These are phyloP conservation scores for Pythium diclinum DNA, from an alignment of 352 stramenopile genomes.

Conservation along the genomic window DNA sequence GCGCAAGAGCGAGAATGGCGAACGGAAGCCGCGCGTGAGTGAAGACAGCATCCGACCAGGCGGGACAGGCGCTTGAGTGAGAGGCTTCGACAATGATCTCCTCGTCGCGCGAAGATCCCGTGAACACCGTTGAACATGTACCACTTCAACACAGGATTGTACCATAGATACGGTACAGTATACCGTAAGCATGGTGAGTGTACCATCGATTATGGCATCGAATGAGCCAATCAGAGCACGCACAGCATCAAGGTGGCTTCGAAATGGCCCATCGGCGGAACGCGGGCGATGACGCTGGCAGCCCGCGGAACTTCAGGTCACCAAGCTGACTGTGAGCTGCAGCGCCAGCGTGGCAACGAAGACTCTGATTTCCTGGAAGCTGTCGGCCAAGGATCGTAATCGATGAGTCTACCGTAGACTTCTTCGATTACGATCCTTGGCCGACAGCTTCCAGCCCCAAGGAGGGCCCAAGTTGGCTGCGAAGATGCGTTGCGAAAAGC, in stretches of 20 bases:
- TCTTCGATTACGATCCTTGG: too few relatives aligned
- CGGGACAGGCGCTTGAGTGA: neutral
- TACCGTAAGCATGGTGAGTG: slow-evolving; percentile 10
- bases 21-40: neutral
- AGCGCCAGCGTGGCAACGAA: too few relatives aligned
- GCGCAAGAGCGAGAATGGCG: neutral
- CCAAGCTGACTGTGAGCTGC: too few relatives aligned
- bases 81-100: slow-evolving; percentile 22
- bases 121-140: neutral
- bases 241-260: too few relatives aligned
- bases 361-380: too few relatives aligned
- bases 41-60: slow-evolving; percentile 7
- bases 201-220: neutral
- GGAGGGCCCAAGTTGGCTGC: too few relatives aligned
- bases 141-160: slow-evolving; percentile 7
- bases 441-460: too few relatives aligned
- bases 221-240: slow-evolving; percentile 18
- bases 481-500: too few relatives aligned
- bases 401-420: too few relatives aligned
- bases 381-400: too few relatives aligned
- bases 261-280: slow-evolving; percentile 5
- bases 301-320: too few relatives aligned
- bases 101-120: slow-evolving; percentile 7
- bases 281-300: too few relatives aligned
- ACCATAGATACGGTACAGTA: slow-evolving; percentile 10